Percentiles rank a stretch among this genome's conserved stretches.
phyloP scores from a whole-genome alignment of 805 yeast genomes.

The Kuraishia hungarica region DNA sequence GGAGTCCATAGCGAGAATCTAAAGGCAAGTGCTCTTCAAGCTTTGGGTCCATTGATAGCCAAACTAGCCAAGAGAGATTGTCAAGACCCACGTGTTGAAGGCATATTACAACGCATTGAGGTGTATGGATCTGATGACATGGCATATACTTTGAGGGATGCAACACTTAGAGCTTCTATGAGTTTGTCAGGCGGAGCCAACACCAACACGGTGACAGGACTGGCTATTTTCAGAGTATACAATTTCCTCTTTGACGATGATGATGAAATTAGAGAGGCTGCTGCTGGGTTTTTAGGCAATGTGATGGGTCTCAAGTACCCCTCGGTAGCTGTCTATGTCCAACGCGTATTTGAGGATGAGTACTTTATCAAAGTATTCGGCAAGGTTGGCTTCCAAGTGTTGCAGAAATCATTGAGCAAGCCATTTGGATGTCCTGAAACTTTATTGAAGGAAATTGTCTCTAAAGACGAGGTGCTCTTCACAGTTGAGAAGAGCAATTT shows the following conservation, averaged over 20 bases:
- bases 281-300: slow-evolving; percentile 32
- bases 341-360: slow-evolving; percentile 13
- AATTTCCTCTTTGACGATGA: slow-evolving; percentile 58
- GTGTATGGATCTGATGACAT: neutral
- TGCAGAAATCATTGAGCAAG: neutral
- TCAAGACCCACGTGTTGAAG: slow-evolving; percentile 1
- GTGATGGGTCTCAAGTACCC: slow-evolving; percentile 15
- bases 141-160: neutral
- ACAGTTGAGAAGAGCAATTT: slow-evolving; percentile 61
- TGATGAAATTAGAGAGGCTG: slow-evolving; percentile 39
- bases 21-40: slow-evolving; percentile 39
- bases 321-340: slow-evolving; percentile 25
- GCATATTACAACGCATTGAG: neutral
- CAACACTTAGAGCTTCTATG: neutral
- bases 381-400: neutral
- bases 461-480: slow-evolving; percentile 37
- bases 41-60: slow-evolving; percentile 36
- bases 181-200: neutral
- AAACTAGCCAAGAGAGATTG: slow-evolving; percentile 1
- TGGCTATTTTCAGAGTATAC: slow-evolving; percentile 13
- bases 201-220: neutral
- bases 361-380: neutral
- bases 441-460: slow-evolving; percentile 10
- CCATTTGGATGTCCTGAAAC: neutral
- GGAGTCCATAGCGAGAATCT: slow-evolving; percentile 33